These are phyloP conservation scores for Polytrichum commune DNA, from an alignment of 225 moss, liverwort and hornwort species.

Conservation along the genomic window DNA sequence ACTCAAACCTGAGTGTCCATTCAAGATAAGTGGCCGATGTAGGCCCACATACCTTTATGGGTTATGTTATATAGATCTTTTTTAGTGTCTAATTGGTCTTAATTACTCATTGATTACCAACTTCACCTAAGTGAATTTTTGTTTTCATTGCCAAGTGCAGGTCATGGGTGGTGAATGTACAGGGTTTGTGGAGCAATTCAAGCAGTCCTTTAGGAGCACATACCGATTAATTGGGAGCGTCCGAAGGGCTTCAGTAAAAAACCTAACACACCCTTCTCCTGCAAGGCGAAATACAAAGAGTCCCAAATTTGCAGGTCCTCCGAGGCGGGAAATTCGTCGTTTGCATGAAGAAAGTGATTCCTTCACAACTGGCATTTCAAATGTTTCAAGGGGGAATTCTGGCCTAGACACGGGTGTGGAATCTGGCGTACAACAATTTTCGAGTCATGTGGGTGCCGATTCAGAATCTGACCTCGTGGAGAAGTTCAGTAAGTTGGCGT, in stretches of 20 bases:
- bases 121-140: neutral
- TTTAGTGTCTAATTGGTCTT: no score
- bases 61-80: no score
- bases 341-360: conserved; percentile 26
- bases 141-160: conserved; percentile 19
- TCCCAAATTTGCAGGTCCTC: conserved; percentile 15
- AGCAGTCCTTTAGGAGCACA: conserved; percentile 69
- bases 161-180: conserved; percentile 68
- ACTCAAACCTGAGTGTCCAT: no score
- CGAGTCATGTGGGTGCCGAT: conserved; percentile 18
- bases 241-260: conserved; percentile 43
- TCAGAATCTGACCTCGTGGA: conserved; percentile 36
- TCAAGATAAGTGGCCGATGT: no score
- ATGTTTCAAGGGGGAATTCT: conserved; percentile 21
- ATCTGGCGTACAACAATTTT: conserved; percentile 13
- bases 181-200: conserved; percentile 80
- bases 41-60: no score
- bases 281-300: conserved; percentile 14
- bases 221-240: conserved; percentile 77
- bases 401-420: conserved; percentile 25
- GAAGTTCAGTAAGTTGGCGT: conserved; percentile 40
- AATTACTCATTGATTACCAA: no score
- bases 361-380: conserved; percentile 20
- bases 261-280: conserved; percentile 12
- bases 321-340: conserved; percentile 18